Conservation (phyloP, 106 monocot genomes). For the Iris macrosiphon region DNA sequence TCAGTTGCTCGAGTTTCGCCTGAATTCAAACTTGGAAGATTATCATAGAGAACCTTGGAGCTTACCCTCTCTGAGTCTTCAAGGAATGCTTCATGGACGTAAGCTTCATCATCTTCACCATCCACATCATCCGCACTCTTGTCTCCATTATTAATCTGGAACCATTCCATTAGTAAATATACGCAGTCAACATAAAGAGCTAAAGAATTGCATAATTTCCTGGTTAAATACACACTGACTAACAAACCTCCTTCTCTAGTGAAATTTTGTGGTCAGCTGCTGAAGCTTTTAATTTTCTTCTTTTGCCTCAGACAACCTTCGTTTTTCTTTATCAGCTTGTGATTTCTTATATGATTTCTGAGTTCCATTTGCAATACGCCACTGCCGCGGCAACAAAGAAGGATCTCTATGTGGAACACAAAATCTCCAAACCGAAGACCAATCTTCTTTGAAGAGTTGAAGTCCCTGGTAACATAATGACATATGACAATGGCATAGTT, state of each 20-base stretch:
- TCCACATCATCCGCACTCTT: slow-evolving; percentile 39
- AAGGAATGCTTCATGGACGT: slow-evolving; percentile 93
- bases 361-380: slow-evolving; percentile 80
- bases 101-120: slow-evolving; percentile 73
- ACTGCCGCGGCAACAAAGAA: slow-evolving; percentile 72
- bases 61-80: slow-evolving; percentile 43
- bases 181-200: background rate
- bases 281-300: slow-evolving; percentile 57
- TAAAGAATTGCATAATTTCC: background rate
- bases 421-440: slow-evolving; percentile 77
- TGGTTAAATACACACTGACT: slow-evolving; percentile 6
- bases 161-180: slow-evolving; percentile 6
- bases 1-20: background rate
- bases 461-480: slow-evolving; percentile 49
- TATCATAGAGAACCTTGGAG: slow-evolving; percentile 18
- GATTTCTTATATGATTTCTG: slow-evolving; percentile 82
- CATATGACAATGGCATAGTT: no score
- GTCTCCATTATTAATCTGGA: slow-evolving; percentile 39
- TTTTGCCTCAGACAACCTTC: slow-evolving; percentile 74
- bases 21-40: slow-evolving; percentile 12
- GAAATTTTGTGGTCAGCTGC: slow-evolving; percentile 12
- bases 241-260: slow-evolving; percentile 52
- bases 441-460: slow-evolving; percentile 87
- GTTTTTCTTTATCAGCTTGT: slow-evolving; percentile 52
- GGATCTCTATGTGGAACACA: slow-evolving; percentile 93